Conservation (phyloP, 1,139 yeast species). For the Hyphopichia pseudoburtonii region DNA sequence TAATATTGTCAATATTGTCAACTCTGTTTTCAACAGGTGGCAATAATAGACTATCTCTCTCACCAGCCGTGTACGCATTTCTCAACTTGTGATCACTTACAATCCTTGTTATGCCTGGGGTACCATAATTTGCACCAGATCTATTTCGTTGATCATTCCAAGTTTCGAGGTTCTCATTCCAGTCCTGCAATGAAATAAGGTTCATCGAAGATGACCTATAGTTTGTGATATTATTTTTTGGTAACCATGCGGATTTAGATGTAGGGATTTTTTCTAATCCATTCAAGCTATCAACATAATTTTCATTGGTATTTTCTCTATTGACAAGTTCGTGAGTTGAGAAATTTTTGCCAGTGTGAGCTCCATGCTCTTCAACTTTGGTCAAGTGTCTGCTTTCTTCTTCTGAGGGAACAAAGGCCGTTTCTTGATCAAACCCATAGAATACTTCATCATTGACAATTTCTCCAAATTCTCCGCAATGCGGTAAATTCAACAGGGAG, state of each 20-base stretch:
- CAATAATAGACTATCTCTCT: slow-evolving; percentile 10
- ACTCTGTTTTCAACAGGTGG: slow-evolving; percentile 21
- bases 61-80: slow-evolving; percentile 1
- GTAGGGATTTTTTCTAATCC: slow-evolving; percentile 38
- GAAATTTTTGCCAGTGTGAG: too few relatives aligned
- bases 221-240: slow-evolving; percentile 5
- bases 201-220: slow-evolving; percentile 8
- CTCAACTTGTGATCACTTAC: slow-evolving; percentile 13
- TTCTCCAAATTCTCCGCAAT: slow-evolving; percentile 26
- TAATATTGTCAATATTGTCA: slow-evolving; percentile 29
- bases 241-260: slow-evolving; percentile 8
- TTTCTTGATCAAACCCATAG: slow-evolving; percentile 26
- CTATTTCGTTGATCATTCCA: slow-evolving; percentile 26
- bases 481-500: slow-evolving; percentile 14
- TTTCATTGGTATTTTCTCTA: slow-evolving; percentile 12
- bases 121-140: slow-evolving; percentile 19
- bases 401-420: slow-evolving; percentile 7
- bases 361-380: too few relatives aligned
- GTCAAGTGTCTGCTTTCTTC: too few relatives aligned
- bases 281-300: slow-evolving; percentile 17
- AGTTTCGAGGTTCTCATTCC: slow-evolving; percentile 26
- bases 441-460: slow-evolving; percentile 20
- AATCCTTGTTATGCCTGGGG: slow-evolving; percentile 14
- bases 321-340: too few relatives aligned
- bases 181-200: slow-evolving; percentile 30